These are phyloP conservation scores for Leptoxyphium fumago DNA, from an alignment of 2,329 filamentous ascomycete species.

Conservation along the genomic window DNA sequence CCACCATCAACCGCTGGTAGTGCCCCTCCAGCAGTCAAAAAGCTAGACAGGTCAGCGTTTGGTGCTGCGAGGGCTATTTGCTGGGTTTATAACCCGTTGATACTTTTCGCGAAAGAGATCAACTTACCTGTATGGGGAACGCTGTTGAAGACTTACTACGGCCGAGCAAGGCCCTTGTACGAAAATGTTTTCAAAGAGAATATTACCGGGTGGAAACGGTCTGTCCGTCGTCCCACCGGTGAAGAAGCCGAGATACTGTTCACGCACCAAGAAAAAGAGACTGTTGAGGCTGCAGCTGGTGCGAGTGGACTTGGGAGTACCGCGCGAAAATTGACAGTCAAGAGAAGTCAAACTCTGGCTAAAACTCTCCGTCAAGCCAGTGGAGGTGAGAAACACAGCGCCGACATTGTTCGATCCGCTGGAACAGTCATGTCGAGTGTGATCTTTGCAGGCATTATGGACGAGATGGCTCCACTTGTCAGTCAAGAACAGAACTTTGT, in stretches of 20 bases:
- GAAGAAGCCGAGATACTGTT: slow-evolving; percentile 50
- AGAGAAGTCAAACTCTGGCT: slow-evolving; percentile 77
- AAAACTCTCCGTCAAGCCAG: slow-evolving; percentile 55
- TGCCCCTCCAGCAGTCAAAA: slow-evolving; percentile 30
- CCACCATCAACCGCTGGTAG: slow-evolving; percentile 18
- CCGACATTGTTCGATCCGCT: slow-evolving; percentile 38
- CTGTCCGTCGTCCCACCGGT: slow-evolving; percentile 16
- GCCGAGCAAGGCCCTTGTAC: slow-evolving; percentile 61
- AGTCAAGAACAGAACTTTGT: slow-evolving; percentile 94
- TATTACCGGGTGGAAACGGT: slow-evolving; percentile 51
- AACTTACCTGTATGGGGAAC: slow-evolving; percentile 70
- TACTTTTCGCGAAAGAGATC: slow-evolving; percentile 78
- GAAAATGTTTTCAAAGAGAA: slow-evolving; percentile 70
- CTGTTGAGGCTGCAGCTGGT: slow-evolving; percentile 21
- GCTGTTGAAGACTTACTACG: slow-evolving; percentile 66
- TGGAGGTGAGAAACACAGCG: slow-evolving; percentile 41
- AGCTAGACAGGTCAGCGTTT: slow-evolving; percentile 55
- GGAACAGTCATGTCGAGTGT: slow-evolving; percentile 50
- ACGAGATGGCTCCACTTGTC: slow-evolving; percentile 69
- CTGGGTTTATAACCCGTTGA: slow-evolving; percentile 77
- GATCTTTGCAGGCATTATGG: slow-evolving; percentile 63
- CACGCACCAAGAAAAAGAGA: slow-evolving; percentile 77
- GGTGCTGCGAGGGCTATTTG: slow-evolving; percentile 57
- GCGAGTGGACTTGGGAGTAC: slow-evolving; percentile 53
- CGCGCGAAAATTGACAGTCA: slow-evolving; percentile 82